A percentile compares a stretch with the other conserved stretches of the same genome.
phyloP scores from a whole-genome alignment of 495 filamentous ascomycete species.

The Oidiodendron maius region DNA sequence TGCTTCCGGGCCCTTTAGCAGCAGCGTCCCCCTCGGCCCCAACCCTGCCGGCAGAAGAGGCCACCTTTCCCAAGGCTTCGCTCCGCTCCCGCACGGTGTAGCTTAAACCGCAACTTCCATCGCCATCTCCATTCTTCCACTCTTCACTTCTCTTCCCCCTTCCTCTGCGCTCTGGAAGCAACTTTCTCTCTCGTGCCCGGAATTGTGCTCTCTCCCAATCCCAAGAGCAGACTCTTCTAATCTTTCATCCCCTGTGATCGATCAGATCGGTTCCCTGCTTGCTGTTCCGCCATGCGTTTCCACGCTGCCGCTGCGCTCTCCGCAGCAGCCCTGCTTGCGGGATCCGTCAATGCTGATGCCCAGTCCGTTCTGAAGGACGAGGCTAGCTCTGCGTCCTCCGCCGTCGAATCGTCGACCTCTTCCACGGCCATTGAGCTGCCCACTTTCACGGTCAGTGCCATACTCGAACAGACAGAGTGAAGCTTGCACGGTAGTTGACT shows the following conservation, averaged over 20 bases:
- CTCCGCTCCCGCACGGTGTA: not conserved
- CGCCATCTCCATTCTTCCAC: not conserved
- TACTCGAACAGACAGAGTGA: too few relatives aligned
- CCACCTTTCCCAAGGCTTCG: not conserved
- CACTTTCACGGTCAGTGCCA: slow-evolving; percentile 78
- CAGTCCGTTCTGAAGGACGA: slow-evolving; percentile 49
- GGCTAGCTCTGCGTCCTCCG: slow-evolving; percentile 28
- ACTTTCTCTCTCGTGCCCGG: too few relatives aligned
- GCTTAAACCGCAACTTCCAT: not conserved
- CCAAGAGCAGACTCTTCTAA: slow-evolving; percentile 16
- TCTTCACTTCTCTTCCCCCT: slow-evolving; percentile 11
- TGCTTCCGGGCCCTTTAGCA: too few relatives aligned
- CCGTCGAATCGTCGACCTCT: slow-evolving; percentile 32
- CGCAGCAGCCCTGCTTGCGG: slow-evolving; percentile 61
- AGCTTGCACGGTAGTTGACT: slow-evolving; percentile 12
- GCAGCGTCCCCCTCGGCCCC: too few relatives aligned
- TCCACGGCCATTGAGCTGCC: slow-evolving; percentile 58
- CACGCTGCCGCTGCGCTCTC: slow-evolving; percentile 57
- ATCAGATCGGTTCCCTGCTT: not conserved
- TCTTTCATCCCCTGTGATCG: slow-evolving; percentile 7
- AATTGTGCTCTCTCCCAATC: too few relatives aligned
- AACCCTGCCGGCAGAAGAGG: not conserved
- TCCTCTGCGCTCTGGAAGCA: slow-evolving; percentile 7
- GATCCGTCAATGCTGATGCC: slow-evolving; percentile 68
- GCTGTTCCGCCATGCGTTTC: slow-evolving; percentile 67